Evolutionary conservation across 2,329 filamentous ascomycete species (phyloP).

Genomic region (Pseudocercospora macadamiae): DNA sequence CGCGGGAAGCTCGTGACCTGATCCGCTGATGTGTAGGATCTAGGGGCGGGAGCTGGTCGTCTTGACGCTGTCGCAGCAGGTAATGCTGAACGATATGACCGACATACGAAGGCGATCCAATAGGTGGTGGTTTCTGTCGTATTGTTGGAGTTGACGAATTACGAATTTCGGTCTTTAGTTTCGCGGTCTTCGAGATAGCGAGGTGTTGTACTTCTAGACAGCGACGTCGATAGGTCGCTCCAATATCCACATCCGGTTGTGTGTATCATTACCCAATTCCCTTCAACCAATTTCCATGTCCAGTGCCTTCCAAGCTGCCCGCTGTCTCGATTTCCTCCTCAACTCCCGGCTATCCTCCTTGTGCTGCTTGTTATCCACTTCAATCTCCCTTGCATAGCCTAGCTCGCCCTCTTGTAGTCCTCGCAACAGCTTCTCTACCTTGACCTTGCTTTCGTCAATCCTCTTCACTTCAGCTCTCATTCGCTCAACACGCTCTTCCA

Average conservation of each 20-base stretch:
- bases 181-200: background rate
- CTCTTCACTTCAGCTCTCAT: constrained; percentile 73
- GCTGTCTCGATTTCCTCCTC: constrained; percentile 34
- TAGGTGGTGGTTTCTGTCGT: constrained; percentile 10
- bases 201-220: background rate
- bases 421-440: constrained; percentile 72
- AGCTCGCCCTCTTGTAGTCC: constrained; percentile 54
- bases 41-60: constrained; percentile 36
- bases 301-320: constrained; percentile 41
- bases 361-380: constrained; percentile 4
- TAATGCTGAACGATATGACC: constrained; percentile 32
- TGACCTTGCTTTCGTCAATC: constrained; percentile 68
- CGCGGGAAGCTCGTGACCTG: background rate
- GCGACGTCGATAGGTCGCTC: too few species aligned
- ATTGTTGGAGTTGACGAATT: background rate
- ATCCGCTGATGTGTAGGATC: constrained; percentile 11
- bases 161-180: background rate
- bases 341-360: constrained; percentile 25
- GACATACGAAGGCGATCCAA: constrained; percentile 27
- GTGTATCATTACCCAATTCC: too few species aligned
- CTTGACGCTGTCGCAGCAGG: constrained; percentile 31
- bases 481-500: constrained; percentile 80
- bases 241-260: background rate
- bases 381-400: constrained; percentile 8
- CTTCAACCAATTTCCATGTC: constrained; percentile 38